These are phyloP conservation scores for Carallia brachiata DNA, from an alignment of 345 rosid species.

Conservation along the genomic window DNA sequence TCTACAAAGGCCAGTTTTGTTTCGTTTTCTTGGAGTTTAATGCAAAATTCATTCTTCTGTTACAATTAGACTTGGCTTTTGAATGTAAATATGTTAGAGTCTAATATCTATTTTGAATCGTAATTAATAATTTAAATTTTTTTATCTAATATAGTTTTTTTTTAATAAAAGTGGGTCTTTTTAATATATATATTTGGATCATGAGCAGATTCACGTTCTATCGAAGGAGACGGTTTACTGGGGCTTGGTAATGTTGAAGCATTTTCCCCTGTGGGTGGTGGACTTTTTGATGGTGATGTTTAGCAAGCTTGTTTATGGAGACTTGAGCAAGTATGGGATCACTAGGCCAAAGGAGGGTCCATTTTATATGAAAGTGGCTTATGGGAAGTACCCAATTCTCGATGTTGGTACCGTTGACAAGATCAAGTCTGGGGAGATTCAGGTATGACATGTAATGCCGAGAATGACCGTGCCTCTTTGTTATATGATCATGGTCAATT, in stretches of 20 bases:
- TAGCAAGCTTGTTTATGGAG: constrained; percentile 45
- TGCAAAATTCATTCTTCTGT: neutral
- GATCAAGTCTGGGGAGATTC: constrained; percentile 37
- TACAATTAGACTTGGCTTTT: neutral
- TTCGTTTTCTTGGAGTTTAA: neutral
- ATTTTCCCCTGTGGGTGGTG: constrained; percentile 31
- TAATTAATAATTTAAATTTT: no score
- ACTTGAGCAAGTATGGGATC: constrained; percentile 43
- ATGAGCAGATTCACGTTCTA: constrained; percentile 56
- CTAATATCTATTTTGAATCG: no score
- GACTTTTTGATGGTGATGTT: constrained; percentile 39
- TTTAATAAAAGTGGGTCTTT: neutral
- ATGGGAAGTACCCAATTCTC: constrained; percentile 51
- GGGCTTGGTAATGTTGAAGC: constrained; percentile 38
- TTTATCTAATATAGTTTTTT: no score
- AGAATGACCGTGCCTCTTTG: no score
- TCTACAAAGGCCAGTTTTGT: neutral
- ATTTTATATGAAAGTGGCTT: constrained; percentile 31
- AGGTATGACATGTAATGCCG: constrained; percentile 2
- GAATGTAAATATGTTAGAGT: no score
- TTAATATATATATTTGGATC: neutral
- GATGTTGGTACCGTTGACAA: constrained; percentile 43
- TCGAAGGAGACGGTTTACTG: constrained; percentile 35
- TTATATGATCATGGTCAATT: no score
- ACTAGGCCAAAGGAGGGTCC: constrained; percentile 31